Evolutionary conservation across 768 basidiomycete genomes (phyloP).

Genomic region (Cubamyces sp.): DNA sequence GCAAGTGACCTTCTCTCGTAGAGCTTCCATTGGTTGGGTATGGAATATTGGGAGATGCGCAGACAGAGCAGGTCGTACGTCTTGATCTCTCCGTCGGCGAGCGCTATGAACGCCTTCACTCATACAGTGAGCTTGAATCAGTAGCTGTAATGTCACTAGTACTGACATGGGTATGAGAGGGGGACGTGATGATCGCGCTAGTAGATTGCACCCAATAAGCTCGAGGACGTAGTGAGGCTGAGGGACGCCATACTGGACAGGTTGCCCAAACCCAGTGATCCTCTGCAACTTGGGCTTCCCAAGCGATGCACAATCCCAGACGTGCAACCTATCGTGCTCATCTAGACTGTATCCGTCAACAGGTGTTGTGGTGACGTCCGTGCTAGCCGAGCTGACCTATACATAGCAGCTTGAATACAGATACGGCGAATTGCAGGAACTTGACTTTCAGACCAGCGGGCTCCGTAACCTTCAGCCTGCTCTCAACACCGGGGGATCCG

Average conservation of each 20-base stretch:
- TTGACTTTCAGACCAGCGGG: conserved; percentile 49
- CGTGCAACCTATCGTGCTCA: conserved; percentile 54
- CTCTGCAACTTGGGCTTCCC: conserved; percentile 57
- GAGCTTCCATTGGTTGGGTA: conserved; percentile 77
- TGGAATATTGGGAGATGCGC: conserved; percentile 64
- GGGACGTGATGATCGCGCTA: conserved; percentile 62
- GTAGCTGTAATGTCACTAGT: conserved; percentile 1
- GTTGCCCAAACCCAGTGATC: conserved; percentile 52
- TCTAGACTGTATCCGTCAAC: conserved; percentile 39
- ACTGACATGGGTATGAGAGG: conserved; percentile 74
- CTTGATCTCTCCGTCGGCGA: conserved; percentile 62
- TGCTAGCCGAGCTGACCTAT: conserved; percentile 51
- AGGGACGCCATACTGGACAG: conserved; percentile 39
- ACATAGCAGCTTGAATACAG: conserved; percentile 58
- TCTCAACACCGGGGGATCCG: conserved; percentile 69
- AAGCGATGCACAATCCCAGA: conserved; percentile 61
- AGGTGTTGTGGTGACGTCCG: neutral
- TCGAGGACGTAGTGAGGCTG: neutral
- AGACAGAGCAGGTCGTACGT: conserved; percentile 78
- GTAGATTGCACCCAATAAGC: neutral
- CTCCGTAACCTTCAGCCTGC: conserved; percentile 50
- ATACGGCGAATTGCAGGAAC: conserved; percentile 63
- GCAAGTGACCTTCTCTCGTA: conserved; percentile 62
- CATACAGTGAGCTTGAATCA: neutral
- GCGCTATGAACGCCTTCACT: conserved; percentile 49